These are phyloP conservation scores for Tuber indicum DNA, from an alignment of 495 filamentous ascomycete species.

Conservation along the genomic window DNA sequence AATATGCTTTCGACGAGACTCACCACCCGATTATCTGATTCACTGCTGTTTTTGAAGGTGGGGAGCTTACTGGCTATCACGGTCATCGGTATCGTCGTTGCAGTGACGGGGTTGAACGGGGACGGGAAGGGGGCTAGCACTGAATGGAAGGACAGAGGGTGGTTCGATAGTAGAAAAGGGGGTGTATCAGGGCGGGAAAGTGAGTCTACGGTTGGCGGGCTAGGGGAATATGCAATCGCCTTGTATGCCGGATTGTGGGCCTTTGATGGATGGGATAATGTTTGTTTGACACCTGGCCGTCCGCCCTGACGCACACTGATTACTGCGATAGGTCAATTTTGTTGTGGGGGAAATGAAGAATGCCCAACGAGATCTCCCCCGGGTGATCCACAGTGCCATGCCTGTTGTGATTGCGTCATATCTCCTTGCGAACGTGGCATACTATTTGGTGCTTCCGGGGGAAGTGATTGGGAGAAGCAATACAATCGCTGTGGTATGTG, in stretches of 20 bases:
- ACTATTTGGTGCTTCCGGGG: slow-evolving; percentile 90
- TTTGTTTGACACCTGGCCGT: slow-evolving; percentile 47
- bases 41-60: slow-evolving; percentile 96
- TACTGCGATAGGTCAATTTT: slow-evolving; percentile 70
- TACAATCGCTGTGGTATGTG: slow-evolving; percentile 74
- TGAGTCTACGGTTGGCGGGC: slow-evolving; percentile 19
- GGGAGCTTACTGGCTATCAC: slow-evolving; percentile 81
- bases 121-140: slow-evolving; percentile 61
- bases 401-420: slow-evolving; percentile 87
- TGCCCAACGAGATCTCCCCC: slow-evolving; percentile 79
- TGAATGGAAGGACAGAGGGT: slow-evolving; percentile 80
- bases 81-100: slow-evolving; percentile 81
- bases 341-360: slow-evolving; percentile 94
- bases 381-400: slow-evolving; percentile 95
- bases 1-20: slow-evolving; percentile 88
- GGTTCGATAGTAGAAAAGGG: slow-evolving; percentile 63
- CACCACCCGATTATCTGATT: slow-evolving; percentile 74
- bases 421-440: slow-evolving; percentile 80
- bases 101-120: slow-evolving; percentile 71
- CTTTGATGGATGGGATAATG: slow-evolving; percentile 98
- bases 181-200: slow-evolving; percentile 9
- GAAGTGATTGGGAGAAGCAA: slow-evolving; percentile 72
- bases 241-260: slow-evolving; percentile 96
- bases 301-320: slow-evolving; percentile 17
- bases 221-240: slow-evolving; percentile 53